Percentiles rank a stretch among this genome's conserved stretches.
phyloP scores from a whole-genome alignment of 139 green algal genomes.

The Diplosphaera chodatii region DNA sequence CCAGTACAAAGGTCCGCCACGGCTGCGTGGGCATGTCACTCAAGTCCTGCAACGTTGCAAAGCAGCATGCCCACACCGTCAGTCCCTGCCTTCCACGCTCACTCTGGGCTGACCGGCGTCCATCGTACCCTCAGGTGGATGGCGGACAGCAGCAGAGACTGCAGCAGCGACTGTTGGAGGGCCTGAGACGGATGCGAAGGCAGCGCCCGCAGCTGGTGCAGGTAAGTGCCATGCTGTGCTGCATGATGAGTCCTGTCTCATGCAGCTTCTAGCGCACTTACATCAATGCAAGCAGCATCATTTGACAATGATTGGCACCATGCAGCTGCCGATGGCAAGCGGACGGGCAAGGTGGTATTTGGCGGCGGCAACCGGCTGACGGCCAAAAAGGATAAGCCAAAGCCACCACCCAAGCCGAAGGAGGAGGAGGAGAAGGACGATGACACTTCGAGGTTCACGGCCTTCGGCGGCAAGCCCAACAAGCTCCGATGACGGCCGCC shows the following conservation, averaged over 20 bases:
- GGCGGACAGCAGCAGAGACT: background rate
- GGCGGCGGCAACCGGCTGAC: constrained; percentile 56
- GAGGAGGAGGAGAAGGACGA: background rate
- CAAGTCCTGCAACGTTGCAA: too few relatives aligned
- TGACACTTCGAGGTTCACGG: constrained; percentile 17
- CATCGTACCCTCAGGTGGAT: too few relatives aligned
- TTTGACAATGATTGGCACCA: too few relatives aligned
- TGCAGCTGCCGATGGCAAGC: constrained; percentile 14
- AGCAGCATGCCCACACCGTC: too few relatives aligned
- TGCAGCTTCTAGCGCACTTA: too few relatives aligned
- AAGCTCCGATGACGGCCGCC: constrained; percentile 1
- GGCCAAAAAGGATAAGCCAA: constrained; percentile 29
- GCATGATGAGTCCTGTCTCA: too few relatives aligned
- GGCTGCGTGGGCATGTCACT: too few relatives aligned
- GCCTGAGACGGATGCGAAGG: background rate
- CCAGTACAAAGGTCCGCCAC: background rate
- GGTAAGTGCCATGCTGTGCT: background rate
- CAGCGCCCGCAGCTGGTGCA: background rate
- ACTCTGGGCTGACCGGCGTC: too few relatives aligned
- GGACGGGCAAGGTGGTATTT: constrained; percentile 59
- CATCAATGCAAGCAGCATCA: too few relatives aligned
- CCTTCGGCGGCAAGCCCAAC: constrained; percentile 6
- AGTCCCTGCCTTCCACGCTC: too few relatives aligned
- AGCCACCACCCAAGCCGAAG: too few relatives aligned
- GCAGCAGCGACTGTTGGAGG: constrained; percentile 7